Evolutionary conservation across 805 yeast genomes (phyloP).

Genomic region (Wickerhamomyces mucosus): DNA sequence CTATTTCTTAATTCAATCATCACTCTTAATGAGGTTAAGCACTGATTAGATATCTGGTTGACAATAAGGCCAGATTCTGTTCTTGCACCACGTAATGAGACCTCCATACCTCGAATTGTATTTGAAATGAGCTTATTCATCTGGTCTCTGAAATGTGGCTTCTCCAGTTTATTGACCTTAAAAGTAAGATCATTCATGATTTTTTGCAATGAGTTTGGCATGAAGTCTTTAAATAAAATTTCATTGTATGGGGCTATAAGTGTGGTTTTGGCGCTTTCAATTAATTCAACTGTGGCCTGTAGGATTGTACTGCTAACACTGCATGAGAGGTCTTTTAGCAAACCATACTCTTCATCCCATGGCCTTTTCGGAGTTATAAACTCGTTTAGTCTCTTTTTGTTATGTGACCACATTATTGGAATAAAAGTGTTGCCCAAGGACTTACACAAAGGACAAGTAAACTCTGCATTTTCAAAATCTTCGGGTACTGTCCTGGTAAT

Average conservation of each 20-base stretch:
- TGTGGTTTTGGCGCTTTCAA: conserved; percentile 1
- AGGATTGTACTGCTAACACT: conserved; percentile 2
- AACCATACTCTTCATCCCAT: conserved; percentile 14
- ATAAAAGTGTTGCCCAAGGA: conserved; percentile 76
- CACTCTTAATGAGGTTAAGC: conserved; percentile 48
- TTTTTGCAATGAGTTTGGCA: conserved; percentile 4
- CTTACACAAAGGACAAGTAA: conserved; percentile 86
- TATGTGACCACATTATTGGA: conserved; percentile 58
- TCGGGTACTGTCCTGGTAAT: conserved; percentile 80
- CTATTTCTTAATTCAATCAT: conserved; percentile 27
- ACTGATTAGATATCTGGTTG: conserved; percentile 53
- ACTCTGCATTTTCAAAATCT: conserved; percentile 58
- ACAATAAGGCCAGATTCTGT: conserved; percentile 34
- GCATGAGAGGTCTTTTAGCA: conserved; percentile 3
- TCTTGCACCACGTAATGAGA: conserved; percentile 44
- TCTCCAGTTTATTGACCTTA: conserved; percentile 25
- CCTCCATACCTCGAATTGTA: conserved; percentile 57
- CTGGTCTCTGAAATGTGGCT: conserved; percentile 17
- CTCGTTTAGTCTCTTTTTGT: conserved; percentile 22
- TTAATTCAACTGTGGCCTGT: conserved; percentile 8
- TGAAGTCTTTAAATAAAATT: conserved; percentile 1
- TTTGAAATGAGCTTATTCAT: conserved; percentile 32
- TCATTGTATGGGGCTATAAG: conserved; percentile 6
- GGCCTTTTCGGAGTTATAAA: conserved; percentile 5
- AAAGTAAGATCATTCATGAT: conserved; percentile 4